Evolutionary conservation across 176 grass and related monocot genomes (phyloP), one percentile per base, ranked within the genome.

Genomic region (Oryza coarctata): DNA sequence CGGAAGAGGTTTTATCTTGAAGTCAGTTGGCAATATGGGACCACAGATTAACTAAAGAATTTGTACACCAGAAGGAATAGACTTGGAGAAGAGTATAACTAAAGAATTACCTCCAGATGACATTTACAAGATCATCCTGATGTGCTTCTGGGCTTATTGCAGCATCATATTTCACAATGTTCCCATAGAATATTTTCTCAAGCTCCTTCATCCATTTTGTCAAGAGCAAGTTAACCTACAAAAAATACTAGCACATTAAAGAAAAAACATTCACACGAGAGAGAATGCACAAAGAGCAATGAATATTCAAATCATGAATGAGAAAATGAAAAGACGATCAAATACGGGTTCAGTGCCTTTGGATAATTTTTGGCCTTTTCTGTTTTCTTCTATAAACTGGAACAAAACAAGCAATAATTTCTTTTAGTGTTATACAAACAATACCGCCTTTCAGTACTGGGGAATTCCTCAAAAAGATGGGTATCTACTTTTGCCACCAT

Each of bases 111-210:
- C 93, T 95, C 93, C 96, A 99, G 77, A 99, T 83, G 64, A 92
- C 91, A 88, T 95, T 95, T 75, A 90, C 87, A 60, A 99, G 96
- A 86, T 95, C 96, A 79, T 95, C 91, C 74, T 92, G 91, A 57
- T 83, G 66, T 85, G 93, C 91, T 80, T 94, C 96, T 87, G 80
- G 85, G 57, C 84, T 72, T 85, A 94, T 84, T 18, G 93, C 89
- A 86, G 86, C 44, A 75, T 99, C 96, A 67, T 91, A 99, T 88
- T 91, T 92, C 80, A 95, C 80, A 86, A 99, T 93, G 85, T 99
- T 99, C 81, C 96, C 96, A 80, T 99, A 99, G 79, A 99, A 99
- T 99, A 99, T 99, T 83, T 93, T 99, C 80, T 99, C 96, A 41
- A 99, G 85, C 55, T 99, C 96, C 68, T 99, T 99, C 96, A 99